Percentiles rank a stretch among this genome's conserved stretches.
Evolutionary conservation across 495 filamentous ascomycete species (phyloP).

Genomic region (Rhypophila decipiens): DNA sequence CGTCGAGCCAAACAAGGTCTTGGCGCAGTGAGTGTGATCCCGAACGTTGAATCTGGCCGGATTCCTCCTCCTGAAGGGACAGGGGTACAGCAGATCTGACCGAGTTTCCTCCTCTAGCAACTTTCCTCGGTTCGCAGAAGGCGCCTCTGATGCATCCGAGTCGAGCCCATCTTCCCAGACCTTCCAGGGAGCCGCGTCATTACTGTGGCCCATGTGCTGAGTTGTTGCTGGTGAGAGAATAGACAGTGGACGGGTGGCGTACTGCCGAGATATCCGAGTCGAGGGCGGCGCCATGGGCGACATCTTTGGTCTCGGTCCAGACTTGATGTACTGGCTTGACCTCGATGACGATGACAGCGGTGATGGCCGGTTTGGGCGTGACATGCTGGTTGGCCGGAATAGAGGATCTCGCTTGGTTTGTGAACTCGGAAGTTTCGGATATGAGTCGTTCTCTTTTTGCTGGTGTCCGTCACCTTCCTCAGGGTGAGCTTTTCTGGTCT

Average conservation of each 20-base stretch:
- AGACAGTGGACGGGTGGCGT: neutral
- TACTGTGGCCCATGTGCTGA: neutral
- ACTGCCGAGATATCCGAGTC: no score
- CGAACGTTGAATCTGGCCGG: slow-evolving; percentile 31
- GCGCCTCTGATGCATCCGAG: neutral
- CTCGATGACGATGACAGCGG: no score
- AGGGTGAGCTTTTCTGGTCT: neutral
- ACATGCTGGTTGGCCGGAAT: neutral
- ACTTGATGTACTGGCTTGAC: no score
- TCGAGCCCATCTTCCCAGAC: neutral
- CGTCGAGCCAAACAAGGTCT: slow-evolving; percentile 12
- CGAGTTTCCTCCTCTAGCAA: neutral
- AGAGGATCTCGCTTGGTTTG: neutral
- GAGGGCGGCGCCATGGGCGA: no score
- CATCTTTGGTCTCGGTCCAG: no score
- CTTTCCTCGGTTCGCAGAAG: neutral
- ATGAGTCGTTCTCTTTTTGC: neutral
- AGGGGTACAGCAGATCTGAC: slow-evolving; percentile 12
- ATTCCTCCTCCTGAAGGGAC: slow-evolving; percentile 34
- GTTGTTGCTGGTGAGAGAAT: neutral
- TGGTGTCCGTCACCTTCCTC: neutral
- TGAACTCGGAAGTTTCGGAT: neutral
- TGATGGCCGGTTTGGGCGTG: no score
- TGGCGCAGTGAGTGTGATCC: slow-evolving; percentile 26
- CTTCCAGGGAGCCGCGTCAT: neutral